Evolutionary conservation across 169 alveolate genomes (phyloP), one percentile per base, ranked within the genome.

Genomic region (Plasmodium knowlesi): DNA sequence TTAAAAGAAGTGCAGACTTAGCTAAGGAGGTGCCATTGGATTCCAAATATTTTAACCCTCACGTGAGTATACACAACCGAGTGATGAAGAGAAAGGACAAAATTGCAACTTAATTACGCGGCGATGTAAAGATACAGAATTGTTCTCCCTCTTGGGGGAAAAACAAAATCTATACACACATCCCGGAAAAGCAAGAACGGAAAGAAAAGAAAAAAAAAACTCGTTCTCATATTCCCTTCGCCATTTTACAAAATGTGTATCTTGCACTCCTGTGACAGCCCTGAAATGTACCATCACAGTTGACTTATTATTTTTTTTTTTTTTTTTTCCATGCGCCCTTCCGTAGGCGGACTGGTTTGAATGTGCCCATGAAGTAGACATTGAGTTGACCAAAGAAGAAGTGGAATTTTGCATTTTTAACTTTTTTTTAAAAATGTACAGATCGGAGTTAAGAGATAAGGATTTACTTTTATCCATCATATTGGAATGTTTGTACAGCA

Each of bases 301-400:
- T 46, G 19, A 25, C 46, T 39, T 39, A n/a, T n/a, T n/a, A n/a
- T n/a, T n/a, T n/a, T n/a, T n/a, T n/a, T 3, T 19, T 46, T 32
- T n/a, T 82, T 22, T 4, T 16, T 57, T 32, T 53, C 39, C 16
- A 25, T 71, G 6, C 74, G 19, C 84, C 83, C 16, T 37, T 34
- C 37, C 37, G 12, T 14, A 86, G 93, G 93, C 93, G n/a, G 93
- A 86, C 85, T 86, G 93, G 93, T 86, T 85, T 25, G 93, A 86
- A 39, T 86, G 93, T 25, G 86, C 86, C 19, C 86, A 86, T 12
- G 93, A 86, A 76, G 37, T 86, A 28, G 85, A 86, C 81, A 37
- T 86, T 30, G 93, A 86, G 30, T 53, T 86, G 71, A 86, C 79
- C 10, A 54, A 25, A 10, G 80, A 86, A 74, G 93, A 86, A 76